phyloP scores from a whole-genome alignment of 768 basidiomycete species.

The Polyporus arcularius region DNA sequence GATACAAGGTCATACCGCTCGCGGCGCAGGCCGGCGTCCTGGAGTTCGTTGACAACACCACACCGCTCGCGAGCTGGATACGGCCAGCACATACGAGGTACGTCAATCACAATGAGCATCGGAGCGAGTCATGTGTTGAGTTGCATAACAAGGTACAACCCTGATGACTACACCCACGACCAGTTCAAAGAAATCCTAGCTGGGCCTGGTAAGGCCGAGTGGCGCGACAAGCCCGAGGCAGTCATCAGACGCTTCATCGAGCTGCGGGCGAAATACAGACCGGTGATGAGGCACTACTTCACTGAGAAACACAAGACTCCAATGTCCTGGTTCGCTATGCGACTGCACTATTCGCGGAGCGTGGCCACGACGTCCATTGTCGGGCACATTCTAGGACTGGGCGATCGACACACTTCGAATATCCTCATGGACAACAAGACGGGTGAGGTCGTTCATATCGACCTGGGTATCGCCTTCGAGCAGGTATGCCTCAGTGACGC shows the following conservation, averaged over 20 bases:
- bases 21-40: slow-evolving; percentile 79
- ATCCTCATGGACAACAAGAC: slow-evolving; percentile 82
- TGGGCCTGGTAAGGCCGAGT: slow-evolving; percentile 29
- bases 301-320: slow-evolving; percentile 87
- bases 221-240: slow-evolving; percentile 31
- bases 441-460: slow-evolving; percentile 94
- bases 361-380: slow-evolving; percentile 94
- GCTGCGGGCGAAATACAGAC: slow-evolving; percentile 52
- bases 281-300: slow-evolving; percentile 95
- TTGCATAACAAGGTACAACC: slow-evolving; percentile 57
- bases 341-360: slow-evolving; percentile 87
- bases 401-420: slow-evolving; percentile 91
- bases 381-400: slow-evolving; percentile 88
- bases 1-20: slow-evolving; percentile 89
- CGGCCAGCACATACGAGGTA: slow-evolving; percentile 60
- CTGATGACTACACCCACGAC: slow-evolving; percentile 46
- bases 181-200: slow-evolving; percentile 35
- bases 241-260: slow-evolving; percentile 31
- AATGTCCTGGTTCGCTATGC: slow-evolving; percentile 89
- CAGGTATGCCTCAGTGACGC: slow-evolving; percentile 49
- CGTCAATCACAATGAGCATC: slow-evolving; percentile 39
- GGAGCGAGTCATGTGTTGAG: not conserved
- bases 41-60: slow-evolving; percentile 87
- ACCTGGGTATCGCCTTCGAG: slow-evolving; percentile 96
- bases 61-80: slow-evolving; percentile 66